phyloP scores from a whole-genome alignment of 2,329 filamentous ascomycete genomes.

The Ceratocystis cubensis region DNA sequence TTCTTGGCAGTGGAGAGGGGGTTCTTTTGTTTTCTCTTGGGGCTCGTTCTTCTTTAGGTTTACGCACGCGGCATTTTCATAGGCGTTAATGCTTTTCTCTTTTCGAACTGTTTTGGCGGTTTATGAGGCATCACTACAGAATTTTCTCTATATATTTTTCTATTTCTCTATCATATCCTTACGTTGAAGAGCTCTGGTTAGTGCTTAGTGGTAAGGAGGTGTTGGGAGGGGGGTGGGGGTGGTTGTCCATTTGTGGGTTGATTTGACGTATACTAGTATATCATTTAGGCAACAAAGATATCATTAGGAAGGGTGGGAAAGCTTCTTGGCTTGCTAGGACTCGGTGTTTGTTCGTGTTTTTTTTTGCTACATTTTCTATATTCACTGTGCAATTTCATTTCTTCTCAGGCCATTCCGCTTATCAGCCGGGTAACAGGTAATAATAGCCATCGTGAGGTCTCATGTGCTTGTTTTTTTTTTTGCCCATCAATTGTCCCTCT shows the following conservation, averaged over 20 bases:
- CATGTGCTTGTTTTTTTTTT: no score
- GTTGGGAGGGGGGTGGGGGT: neutral
- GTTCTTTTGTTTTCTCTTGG: neutral
- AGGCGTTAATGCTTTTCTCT: neutral
- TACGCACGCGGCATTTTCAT: slow-evolving; percentile 5
- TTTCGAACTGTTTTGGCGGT: neutral
- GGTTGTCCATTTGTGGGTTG: neutral
- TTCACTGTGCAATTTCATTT: neutral
- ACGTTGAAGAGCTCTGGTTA: neutral
- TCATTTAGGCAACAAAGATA: slow-evolving; percentile 5
- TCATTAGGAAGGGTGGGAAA: neutral
- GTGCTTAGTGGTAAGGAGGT: neutral
- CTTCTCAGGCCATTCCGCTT: neutral
- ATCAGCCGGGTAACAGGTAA: no score
- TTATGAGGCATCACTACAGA: neutral
- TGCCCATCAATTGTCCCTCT: no score
- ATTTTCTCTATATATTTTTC: neutral
- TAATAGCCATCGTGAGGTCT: no score
- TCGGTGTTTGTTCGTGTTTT: neutral
- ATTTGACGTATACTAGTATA: neutral
- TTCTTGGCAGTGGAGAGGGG: neutral
- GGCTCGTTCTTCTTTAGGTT: neutral
- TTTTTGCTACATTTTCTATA: neutral
- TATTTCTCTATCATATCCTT: neutral
- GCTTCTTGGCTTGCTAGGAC: neutral